phyloP scores from a whole-genome alignment of 2,329 filamentous ascomycete species.

The Eurotiales sp. region DNA sequence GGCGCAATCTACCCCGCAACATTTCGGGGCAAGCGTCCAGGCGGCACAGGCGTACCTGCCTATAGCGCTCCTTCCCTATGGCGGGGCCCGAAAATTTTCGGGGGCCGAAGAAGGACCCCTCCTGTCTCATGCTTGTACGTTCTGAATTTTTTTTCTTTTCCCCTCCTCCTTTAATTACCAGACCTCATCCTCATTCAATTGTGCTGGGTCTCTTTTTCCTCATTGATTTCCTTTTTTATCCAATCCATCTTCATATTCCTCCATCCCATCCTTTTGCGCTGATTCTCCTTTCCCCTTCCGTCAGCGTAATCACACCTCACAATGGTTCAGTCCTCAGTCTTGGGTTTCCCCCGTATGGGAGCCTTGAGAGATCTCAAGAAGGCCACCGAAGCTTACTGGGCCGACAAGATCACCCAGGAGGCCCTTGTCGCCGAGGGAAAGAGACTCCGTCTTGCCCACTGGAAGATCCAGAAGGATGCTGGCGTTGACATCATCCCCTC shows the following conservation, averaged over 20 bases:
- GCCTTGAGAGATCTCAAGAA: conserved; percentile 99
- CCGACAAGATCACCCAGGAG: conserved; percentile 84
- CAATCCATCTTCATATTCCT: neutral
- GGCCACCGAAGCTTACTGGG: conserved; percentile 98
- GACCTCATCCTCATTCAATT: neutral
- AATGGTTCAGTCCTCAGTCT: conserved; percentile 55
- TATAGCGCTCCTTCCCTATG: neutral
- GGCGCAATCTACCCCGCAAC: neutral
- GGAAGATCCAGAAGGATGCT: conserved; percentile 99
- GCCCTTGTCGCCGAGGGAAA: conserved; percentile 93
- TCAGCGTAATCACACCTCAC: conserved; percentile 6
- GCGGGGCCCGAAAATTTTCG: neutral
- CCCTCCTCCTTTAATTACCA: neutral
- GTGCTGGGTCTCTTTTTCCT: neutral
- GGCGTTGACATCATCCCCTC: conserved; percentile 96
- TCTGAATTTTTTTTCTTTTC: neutral
- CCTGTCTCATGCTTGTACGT: neutral
- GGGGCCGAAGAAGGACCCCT: conserved; percentile 1
- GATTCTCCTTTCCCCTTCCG: neutral
- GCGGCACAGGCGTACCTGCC: neutral
- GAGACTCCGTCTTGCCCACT: conserved; percentile 93
- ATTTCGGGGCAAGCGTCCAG: neutral
- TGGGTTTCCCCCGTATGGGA: conserved; percentile 99
- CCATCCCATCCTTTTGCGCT: conserved; percentile 3
- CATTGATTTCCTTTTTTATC: neutral